phyloP scores from a whole-genome alignment of 2,329 filamentous ascomycete genomes.

The Penicillium sumatraense region DNA sequence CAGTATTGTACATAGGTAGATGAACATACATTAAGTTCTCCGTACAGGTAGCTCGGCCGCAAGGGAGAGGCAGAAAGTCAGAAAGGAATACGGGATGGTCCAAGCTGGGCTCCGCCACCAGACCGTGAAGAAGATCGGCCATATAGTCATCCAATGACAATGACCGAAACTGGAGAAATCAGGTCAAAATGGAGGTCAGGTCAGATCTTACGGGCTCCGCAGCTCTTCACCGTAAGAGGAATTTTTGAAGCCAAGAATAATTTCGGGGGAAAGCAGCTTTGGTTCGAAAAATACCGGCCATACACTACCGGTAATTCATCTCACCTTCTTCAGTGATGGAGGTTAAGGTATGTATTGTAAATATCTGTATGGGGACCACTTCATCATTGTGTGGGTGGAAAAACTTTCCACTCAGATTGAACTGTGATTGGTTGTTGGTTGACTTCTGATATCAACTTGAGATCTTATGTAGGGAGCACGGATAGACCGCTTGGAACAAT shows the following conservation, averaged over 20 bases:
- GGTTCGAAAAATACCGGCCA: not conserved
- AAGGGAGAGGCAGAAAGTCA: not conserved
- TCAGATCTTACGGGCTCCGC: not conserved
- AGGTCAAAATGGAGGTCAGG: not conserved
- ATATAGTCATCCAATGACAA: not conserved
- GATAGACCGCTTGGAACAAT: not conserved
- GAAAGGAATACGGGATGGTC: not conserved
- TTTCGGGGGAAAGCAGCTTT: not conserved
- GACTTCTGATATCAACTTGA: not conserved
- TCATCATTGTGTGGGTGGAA: too few relatives aligned
- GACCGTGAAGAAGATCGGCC: slow-evolving; percentile 1
- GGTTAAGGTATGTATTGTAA: not conserved
- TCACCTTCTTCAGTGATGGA: not conserved
- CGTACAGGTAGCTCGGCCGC: too few relatives aligned
- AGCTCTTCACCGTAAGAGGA: not conserved
- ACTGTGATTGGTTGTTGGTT: not conserved
- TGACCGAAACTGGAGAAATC: not conserved
- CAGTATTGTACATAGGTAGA: too few relatives aligned
- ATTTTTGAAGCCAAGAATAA: not conserved
- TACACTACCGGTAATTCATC: not conserved
- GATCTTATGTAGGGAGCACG: too few relatives aligned
- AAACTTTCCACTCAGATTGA: not conserved
- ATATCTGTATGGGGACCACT: not conserved
- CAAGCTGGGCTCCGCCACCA: slow-evolving; percentile 2
- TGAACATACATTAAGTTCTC: too few relatives aligned